Evolutionary conservation across 192 early-diverging fungal species (phyloP), one percentile per base, ranked within the genome.

Genomic region (Lunasporangiospora selenospora): DNA sequence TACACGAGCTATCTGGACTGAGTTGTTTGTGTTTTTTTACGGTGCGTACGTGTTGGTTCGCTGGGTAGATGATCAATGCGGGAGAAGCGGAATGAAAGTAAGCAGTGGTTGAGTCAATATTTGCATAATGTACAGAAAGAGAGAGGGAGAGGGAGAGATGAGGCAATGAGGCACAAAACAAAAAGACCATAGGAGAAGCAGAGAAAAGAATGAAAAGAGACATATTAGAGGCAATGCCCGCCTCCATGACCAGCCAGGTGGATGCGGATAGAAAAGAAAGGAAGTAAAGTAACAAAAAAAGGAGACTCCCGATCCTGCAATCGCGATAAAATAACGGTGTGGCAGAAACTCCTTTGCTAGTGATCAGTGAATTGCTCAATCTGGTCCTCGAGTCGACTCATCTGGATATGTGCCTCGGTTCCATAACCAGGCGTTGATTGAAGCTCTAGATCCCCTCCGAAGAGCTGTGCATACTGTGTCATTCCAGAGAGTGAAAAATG

Each of bases 391-490:
- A 73, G 52, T 32, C 54, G 53, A 19, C 24, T 51, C 32, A 73
- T 34, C 13, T 39, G 21, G 21, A 73, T 63, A 7, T 24, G 57
- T 0, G 49, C 49, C 32, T 73, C 67, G 4, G 67, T 73, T 3
- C 67, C 67, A 10, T 39, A 50, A 13, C 67, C 67, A 27, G 60
- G 8, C 16, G 26, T 58, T 6, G 67, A 73, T 1, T 56, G 50
- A 5, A 73, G 12, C 3, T 53, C 58, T 41, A 73, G 26, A 31
- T 73, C 67, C 6, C 67, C 67, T n/a, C 49, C 45, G 34, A 73
- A 73, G 15, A 73, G 53, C 32, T 60, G 53, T 1, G 67, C 67
- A n/a, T 73, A 73, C 59, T 69, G 37, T 37, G 16, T n/a, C 4
- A 8, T 24, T 2, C n/a, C 6, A n/a, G 19, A 29, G 47, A 27